Conservation (phyloP, 176 grass and related monocot genomes). For the Oryza meridionalis region DNA sequence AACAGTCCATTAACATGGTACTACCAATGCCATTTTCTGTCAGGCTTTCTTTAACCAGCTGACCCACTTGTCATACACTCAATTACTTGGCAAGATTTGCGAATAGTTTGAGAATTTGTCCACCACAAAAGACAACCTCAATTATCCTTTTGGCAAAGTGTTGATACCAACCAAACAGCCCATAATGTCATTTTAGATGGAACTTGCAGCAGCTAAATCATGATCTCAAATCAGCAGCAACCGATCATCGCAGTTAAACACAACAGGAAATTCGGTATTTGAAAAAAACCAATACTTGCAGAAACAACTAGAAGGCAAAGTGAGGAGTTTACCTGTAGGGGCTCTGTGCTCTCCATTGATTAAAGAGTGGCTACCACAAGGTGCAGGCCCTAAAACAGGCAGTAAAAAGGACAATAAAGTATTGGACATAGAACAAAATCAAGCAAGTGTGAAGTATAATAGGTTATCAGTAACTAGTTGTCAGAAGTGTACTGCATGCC, state of each 20-base stretch:
- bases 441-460: neutral
- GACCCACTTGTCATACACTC: neutral
- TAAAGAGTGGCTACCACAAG: neutral
- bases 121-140: no score
- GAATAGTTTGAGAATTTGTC: no score
- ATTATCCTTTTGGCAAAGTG: neutral
- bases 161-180: neutral
- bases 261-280: neutral
- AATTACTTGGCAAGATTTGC: neutral
- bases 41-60: neutral
- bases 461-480: neutral
- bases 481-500: neutral
- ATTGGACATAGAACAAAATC: neutral
- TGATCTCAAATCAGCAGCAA: slow-evolving; percentile 18
- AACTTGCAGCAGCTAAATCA: neutral
- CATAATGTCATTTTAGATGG: neutral
- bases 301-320: slow-evolving; percentile 11
- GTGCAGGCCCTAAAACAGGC: slow-evolving; percentile 13
- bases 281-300: neutral
- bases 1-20: neutral
- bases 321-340: slow-evolving; percentile 41
- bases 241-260: neutral
- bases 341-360: slow-evolving; percentile 41
- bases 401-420: neutral
- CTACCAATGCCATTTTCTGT: neutral